phyloP scores from a whole-genome alignment of 1,284 basidiomycete species.

The Cryptococcus sp. region DNA sequence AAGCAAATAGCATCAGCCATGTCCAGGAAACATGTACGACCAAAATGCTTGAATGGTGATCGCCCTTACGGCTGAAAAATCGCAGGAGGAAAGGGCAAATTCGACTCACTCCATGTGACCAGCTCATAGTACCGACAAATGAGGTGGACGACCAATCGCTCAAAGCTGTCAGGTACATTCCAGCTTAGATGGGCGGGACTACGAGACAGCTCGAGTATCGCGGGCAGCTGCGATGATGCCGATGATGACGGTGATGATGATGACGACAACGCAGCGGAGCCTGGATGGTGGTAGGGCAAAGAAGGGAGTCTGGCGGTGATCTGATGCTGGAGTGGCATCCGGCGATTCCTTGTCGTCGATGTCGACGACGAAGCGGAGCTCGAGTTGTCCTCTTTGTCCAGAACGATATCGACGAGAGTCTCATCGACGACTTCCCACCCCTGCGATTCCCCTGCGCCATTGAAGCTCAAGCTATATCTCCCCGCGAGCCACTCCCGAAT shows the following conservation, averaged over 20 bases:
- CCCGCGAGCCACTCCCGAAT: slow-evolving; percentile 45
- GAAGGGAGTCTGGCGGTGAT: slow-evolving; percentile 2
- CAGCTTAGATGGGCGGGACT: slow-evolving; percentile 49
- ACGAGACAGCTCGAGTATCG: slow-evolving; percentile 47
- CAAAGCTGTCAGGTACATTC: slow-evolving; percentile 47
- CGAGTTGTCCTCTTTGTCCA: not conserved
- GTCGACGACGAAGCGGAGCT: not conserved
- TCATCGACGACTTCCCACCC: slow-evolving; percentile 41
- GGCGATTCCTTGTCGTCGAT: slow-evolving; percentile 11
- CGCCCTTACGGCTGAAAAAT: not conserved
- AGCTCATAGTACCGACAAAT: slow-evolving; percentile 50
- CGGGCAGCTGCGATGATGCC: slow-evolving; percentile 15
- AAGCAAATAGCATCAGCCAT: slow-evolving; percentile 2
- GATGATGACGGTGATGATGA: slow-evolving; percentile 23
- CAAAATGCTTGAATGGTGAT: too few species aligned
- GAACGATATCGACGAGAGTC: slow-evolving; percentile 21
- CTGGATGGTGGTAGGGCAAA: too few species aligned
- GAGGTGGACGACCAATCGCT: slow-evolving; percentile 50
- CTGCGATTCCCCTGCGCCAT: slow-evolving; percentile 3
- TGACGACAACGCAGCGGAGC: slow-evolving; percentile 6
- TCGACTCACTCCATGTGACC: slow-evolving; percentile 48
- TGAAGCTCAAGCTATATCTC: slow-evolving; percentile 14
- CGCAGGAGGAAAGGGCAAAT: not conserved
- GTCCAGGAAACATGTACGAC: not conserved
- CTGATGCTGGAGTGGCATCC: slow-evolving; percentile 36